Evolutionary conservation across 192 early-diverging fungal species (phyloP).

Genomic region (Phlyctochytrium arcticum): DNA sequence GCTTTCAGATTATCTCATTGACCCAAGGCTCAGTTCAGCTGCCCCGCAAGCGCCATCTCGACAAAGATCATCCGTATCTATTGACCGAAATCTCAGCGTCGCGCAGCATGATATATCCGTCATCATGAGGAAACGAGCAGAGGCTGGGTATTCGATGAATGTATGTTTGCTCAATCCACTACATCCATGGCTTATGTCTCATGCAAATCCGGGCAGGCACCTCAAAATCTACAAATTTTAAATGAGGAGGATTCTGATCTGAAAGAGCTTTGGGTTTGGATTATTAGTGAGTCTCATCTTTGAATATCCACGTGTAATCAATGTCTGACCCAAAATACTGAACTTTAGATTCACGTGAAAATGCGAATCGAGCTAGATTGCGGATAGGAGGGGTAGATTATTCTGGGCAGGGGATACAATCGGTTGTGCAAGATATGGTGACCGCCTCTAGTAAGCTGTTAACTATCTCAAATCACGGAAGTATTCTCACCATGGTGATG

Average conservation of each 20-base stretch:
- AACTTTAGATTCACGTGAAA: too few relatives aligned
- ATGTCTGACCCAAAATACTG: too few relatives aligned
- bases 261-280: constrained; percentile 21
- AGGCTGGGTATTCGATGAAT: constrained; percentile 74
- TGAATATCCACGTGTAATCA: too few relatives aligned
- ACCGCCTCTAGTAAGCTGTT: background rate
- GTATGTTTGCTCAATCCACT: constrained; percentile 27
- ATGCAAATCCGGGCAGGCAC: too few relatives aligned
- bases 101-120: constrained; percentile 66
- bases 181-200: background rate
- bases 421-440: constrained; percentile 31
- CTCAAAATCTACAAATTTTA: constrained; percentile 11
- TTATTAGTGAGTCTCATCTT: background rate
- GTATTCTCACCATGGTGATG: too few relatives aligned
- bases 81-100: background rate
- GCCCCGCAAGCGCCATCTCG: too few relatives aligned
- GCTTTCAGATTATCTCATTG: too few relatives aligned
- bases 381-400: constrained; percentile 22
- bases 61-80: background rate
- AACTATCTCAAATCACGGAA: too few relatives aligned
- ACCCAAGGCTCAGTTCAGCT: too few relatives aligned
- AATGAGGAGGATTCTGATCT: constrained; percentile 13
- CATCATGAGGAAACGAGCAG: constrained; percentile 72
- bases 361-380: background rate
- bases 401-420: constrained; percentile 24